Base-by-base conservation (phyloP, 148 eudicot genomes). In the Mesembryanthemum crystallinum region DNA sequence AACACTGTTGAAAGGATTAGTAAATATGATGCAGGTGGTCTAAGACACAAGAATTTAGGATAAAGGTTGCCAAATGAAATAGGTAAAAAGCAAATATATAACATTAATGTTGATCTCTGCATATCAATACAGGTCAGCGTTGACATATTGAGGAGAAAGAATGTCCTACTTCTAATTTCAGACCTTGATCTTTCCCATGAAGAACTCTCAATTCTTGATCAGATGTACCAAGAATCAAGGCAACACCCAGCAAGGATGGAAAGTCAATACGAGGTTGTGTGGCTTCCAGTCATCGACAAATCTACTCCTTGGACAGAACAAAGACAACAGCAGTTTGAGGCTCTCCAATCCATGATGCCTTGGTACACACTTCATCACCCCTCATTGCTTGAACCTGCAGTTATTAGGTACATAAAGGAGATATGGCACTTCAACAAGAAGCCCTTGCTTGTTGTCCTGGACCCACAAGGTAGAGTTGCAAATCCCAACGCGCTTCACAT, bases 321-420 rank as follows among this genome's bases (percentile, higher is more conserved):
- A 32, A 81, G 79, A 63, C 88, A 88, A 33, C 71, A 33, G 23
- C 77, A 85, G 42, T 92, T 88, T 45, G 85, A 86, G 54, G 28
- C 23, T 4, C 61, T 87, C 8, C 88, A 81, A 63, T 72, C 79
- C 54, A 58, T 74, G 74, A 88, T 90, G 94, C 85, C 85, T 8
- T 92, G 97, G 94, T 59, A 81, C 82, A 84, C 92, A 1, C 77
- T 89, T 21, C 67, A 76, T 49, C 89, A 92, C 49, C 92, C 97
- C 28, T 84, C 84, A 4, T 0, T 87, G 77, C 62, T 92, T 24
- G 94, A 90, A 37, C 91, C 80, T 3, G 90, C 90, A 62, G 91
- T 83, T n/a, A 64, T 74, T 30, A 82, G 86, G 78, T 92, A 86
- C 82, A 84, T 84, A 47, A 84, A 82, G 65, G 93, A 92, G 61